phyloP scores from a whole-genome alignment of 495 filamentous ascomycete species.

The Bacidia rubella region DNA sequence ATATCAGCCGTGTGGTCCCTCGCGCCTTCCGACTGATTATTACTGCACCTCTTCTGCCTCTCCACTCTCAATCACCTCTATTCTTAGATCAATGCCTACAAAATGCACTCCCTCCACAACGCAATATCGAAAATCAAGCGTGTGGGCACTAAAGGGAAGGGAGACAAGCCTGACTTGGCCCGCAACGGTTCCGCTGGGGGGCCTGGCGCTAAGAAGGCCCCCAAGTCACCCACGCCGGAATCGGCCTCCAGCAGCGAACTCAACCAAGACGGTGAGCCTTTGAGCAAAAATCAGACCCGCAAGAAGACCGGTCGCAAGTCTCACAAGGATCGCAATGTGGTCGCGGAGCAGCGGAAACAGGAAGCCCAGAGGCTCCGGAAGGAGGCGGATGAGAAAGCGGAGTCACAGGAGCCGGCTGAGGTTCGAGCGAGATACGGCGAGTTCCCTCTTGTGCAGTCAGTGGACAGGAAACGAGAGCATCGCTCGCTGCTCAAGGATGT shows the following conservation, averaged over 20 bases:
- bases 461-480: constrained; percentile 24
- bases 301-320: constrained; percentile 32
- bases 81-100: background rate
- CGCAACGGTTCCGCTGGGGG: background rate
- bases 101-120: constrained; percentile 19
- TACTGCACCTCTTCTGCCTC: background rate
- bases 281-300: constrained; percentile 43
- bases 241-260: constrained; percentile 32
- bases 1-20: background rate
- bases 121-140: constrained; percentile 31
- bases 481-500: constrained; percentile 39
- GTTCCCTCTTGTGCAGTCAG: constrained; percentile 38
- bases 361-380: constrained; percentile 26
- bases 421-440: constrained; percentile 50
- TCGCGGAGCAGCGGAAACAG: constrained; percentile 38
- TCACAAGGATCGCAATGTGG: constrained; percentile 32
- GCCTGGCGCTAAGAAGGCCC: background rate
- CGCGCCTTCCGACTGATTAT: background rate
- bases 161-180: background rate
- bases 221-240: background rate
- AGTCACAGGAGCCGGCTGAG: constrained; percentile 35
- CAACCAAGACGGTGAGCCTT: constrained; percentile 22
- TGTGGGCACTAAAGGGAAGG: constrained; percentile 3
- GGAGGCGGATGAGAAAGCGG: constrained; percentile 29
- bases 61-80: no score